phyloP scores from a whole-genome alignment of 2,329 filamentous ascomycete genomes.

The Hysterium pulicare region DNA sequence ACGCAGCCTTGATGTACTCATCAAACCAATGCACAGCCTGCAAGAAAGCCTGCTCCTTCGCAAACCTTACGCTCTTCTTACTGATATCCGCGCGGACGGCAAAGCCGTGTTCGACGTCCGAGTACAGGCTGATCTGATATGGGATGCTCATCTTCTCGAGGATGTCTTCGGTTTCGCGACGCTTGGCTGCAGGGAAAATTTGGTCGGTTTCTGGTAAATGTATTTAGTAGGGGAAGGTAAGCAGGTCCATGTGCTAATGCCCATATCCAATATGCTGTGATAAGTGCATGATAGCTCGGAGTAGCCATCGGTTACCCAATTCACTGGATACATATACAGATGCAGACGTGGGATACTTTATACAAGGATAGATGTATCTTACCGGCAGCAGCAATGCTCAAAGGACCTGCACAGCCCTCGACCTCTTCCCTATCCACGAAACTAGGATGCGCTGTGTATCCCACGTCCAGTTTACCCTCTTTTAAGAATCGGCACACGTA shows the following conservation, averaged over 20 bases:
- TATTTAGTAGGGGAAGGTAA: constrained; percentile 1
- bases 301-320: too few relatives aligned
- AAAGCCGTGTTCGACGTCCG: constrained; percentile 71
- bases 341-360: too few relatives aligned
- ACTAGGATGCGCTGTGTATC: constrained; percentile 72
- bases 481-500: constrained; percentile 62
- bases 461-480: constrained; percentile 60
- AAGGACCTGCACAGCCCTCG: constrained; percentile 52
- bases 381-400: constrained; percentile 62
- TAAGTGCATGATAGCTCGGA: too few relatives aligned
- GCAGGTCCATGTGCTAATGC: too few relatives aligned
- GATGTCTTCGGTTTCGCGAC: constrained; percentile 58
- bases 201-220: constrained; percentile 51
- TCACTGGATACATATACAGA: too few relatives aligned
- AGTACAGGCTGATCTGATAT: constrained; percentile 77
- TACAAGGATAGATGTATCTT: constrained; percentile 4
- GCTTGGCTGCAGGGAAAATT: constrained; percentile 56
- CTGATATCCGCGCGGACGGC: constrained; percentile 63
- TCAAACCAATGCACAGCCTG: constrained; percentile 79
- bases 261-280: too few relatives aligned
- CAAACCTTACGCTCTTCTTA: constrained; percentile 59
- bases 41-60: constrained; percentile 76
- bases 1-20: constrained; percentile 49
- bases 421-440: constrained; percentile 66
- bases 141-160: constrained; percentile 52